These are phyloP conservation scores for Fusarium buxicola DNA, from an alignment of 2,329 filamentous ascomycete genomes.

Conservation along the genomic window DNA sequence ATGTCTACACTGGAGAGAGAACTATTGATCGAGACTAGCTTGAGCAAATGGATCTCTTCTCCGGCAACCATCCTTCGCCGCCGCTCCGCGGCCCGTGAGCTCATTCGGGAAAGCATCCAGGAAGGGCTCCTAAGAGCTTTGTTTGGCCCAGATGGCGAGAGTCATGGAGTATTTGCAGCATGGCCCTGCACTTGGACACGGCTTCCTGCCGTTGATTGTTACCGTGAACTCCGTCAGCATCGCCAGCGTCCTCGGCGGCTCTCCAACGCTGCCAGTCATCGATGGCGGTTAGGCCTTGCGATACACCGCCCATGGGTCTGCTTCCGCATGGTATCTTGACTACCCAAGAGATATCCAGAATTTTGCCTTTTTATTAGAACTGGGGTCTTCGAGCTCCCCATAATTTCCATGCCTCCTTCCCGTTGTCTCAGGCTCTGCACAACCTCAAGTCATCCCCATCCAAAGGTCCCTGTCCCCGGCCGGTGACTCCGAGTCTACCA, in stretches of 20 bases:
- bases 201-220: conserved; percentile 48
- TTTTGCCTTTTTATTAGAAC: conserved; percentile 40
- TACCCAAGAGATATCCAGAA: conserved; percentile 30
- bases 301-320: conserved; percentile 32
- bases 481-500: conserved; percentile 46
- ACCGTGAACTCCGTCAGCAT: conserved; percentile 33
- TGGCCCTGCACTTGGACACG: conserved; percentile 44
- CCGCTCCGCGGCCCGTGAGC: conserved; percentile 34
- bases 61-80: conserved; percentile 30
- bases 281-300: conserved; percentile 19
- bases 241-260: conserved; percentile 15
- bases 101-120: conserved; percentile 36
- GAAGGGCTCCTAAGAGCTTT: conserved; percentile 35
- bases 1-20: conserved; percentile 14
- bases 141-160: conserved; percentile 48
- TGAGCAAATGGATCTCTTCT: conserved; percentile 25
- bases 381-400: conserved; percentile 49
- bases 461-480: conserved; percentile 44
- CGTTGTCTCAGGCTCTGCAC: conserved; percentile 60
- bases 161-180: conserved; percentile 34
- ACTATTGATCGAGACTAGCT: conserved; percentile 27
- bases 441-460: conserved; percentile 48
- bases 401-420: conserved; percentile 53
- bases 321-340: conserved; percentile 23
- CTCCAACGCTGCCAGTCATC: conserved; percentile 28